A percentile compares a stretch with the other conserved stretches of the same genome.
Conservation (phyloP, 1,284 basidiomycete genomes). For the Microbotryum lychnidis-dioicae region DNA sequence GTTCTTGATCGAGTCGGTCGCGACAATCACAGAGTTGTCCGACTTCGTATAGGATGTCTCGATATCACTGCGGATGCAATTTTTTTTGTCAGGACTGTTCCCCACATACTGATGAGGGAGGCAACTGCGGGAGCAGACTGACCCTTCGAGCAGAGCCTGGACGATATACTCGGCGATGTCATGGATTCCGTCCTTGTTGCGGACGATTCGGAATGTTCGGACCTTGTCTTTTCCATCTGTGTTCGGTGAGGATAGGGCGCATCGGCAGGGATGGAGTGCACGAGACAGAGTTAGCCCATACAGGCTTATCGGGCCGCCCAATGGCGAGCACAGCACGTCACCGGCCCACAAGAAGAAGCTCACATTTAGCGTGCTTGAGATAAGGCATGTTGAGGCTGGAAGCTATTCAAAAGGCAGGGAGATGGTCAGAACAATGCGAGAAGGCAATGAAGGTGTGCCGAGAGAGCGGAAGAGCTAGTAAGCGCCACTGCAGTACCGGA, state of each 20-base stretch:
- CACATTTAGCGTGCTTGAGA: constrained; percentile 22
- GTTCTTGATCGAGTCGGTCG: constrained; percentile 89
- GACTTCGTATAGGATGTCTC: constrained; percentile 51
- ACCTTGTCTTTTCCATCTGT: constrained; percentile 74
- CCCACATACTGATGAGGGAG: not conserved
- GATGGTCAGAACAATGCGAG: no score
- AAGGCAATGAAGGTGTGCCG: no score
- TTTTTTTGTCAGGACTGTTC: constrained; percentile 27
- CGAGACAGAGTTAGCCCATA: not conserved
- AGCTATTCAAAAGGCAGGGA: no score
- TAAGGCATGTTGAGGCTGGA: constrained; percentile 1
- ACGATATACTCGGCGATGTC: constrained; percentile 71
- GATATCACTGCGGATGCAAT: constrained; percentile 14
- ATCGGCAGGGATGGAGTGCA: not conserved
- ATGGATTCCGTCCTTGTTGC: constrained; percentile 46
- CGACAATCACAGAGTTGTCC: constrained; percentile 73
- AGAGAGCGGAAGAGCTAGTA: no score
- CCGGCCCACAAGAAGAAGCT: not conserved
- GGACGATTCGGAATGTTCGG: constrained; percentile 73
- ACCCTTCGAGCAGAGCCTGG: constrained; percentile 65
- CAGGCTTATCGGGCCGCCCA: not conserved
- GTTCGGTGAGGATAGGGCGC: not conserved
- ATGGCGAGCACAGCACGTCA: not conserved
- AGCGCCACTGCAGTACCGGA: no score
- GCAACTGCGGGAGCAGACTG: not conserved